Percentiles rank a stretch among this genome's conserved stretches.
Conservation (phyloP, 208 protist species). For the Naegleria gruberi region DNA sequence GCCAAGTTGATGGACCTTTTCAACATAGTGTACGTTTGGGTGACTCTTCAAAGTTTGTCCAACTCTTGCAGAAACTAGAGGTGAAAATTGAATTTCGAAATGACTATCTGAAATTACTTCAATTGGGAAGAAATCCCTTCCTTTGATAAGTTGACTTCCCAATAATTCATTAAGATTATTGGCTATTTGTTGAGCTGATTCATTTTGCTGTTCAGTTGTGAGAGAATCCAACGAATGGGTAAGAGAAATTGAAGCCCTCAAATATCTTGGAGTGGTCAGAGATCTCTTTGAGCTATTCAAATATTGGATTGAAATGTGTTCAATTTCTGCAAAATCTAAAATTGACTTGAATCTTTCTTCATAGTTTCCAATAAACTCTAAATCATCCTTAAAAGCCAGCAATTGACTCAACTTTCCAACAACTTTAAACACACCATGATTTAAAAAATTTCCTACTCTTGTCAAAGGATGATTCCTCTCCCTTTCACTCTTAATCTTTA, state of each 20-base stretch:
- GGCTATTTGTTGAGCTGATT: neutral
- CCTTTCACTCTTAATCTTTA: too few relatives aligned
- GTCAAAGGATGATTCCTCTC: too few relatives aligned
- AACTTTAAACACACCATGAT: too few relatives aligned
- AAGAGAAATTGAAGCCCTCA: neutral
- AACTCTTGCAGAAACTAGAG: neutral
- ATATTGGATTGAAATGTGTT: too few relatives aligned
- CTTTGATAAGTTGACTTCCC: neutral
- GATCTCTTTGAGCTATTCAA: too few relatives aligned
- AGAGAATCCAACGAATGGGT: neutral
- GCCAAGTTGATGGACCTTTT: neutral
- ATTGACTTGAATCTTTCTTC: neutral
- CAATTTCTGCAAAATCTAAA: neutral
- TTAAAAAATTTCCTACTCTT: too few relatives aligned
- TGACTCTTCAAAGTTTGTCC: neutral
- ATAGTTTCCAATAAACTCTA: neutral
- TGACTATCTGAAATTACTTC: neutral
- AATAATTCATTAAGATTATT: too few relatives aligned
- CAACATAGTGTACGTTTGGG: neutral
- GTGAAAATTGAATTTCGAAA: neutral
- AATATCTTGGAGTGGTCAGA: too few relatives aligned
- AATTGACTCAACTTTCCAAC: too few relatives aligned
- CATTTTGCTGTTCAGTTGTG: neutral
- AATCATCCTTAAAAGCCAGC: too few relatives aligned
- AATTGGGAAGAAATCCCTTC: neutral